Evolutionary conservation across 345 rosid species (phyloP), one percentile per base, ranked within the genome.

Genomic region (Euclidium syriacum): DNA sequence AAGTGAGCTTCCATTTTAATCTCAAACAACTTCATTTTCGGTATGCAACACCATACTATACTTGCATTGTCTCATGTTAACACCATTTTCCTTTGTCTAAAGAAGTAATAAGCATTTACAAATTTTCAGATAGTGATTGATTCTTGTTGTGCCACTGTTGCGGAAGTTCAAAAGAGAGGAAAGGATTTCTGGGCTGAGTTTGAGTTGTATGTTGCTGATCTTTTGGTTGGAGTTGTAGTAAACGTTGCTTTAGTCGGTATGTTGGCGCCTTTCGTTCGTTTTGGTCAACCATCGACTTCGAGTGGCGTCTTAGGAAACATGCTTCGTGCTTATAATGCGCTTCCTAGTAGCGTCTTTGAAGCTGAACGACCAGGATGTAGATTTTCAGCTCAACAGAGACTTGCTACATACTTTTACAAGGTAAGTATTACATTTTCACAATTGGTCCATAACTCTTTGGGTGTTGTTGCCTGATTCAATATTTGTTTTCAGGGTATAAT

Each of bases 151-250:
- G 97, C 96, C 0, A 94, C 95, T 15, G 79, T 94, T 62, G 97
- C 97, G 24, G 99, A 94, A 75, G 87, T 90, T 56, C 88, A 90
- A 61, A 87, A 83, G 68, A 86, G 97, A 77, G 96, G 96, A 2
- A 81, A 94, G 41, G 90, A 90, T 67, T 90, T 94, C 40, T 94
- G 96, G 99, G 82, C 87, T 0, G 97, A 90, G 74, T 94, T 94
- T 62, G 96, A 90, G 85, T 50, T 90, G 74, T 94, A 87, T 75
- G 84, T 83, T 24, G 97, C 97, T 17, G 97, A 90, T 84, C 81
- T 87, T 46, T 73, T 88, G 51, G 97, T 95, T 17, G 97, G 97
- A 42, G 76, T 83, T 29, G 97, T 90, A 15, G 95, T 87, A 41
- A 82, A 86, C 34, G 44, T 86, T 67, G 97, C 99, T 61, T 73